A percentile compares a stretch with the other conserved stretches of the same genome.
These are phyloP conservation scores for Acrocalymma vagum DNA, from an alignment of 2,329 filamentous ascomycete genomes.

Conservation along the genomic window DNA sequence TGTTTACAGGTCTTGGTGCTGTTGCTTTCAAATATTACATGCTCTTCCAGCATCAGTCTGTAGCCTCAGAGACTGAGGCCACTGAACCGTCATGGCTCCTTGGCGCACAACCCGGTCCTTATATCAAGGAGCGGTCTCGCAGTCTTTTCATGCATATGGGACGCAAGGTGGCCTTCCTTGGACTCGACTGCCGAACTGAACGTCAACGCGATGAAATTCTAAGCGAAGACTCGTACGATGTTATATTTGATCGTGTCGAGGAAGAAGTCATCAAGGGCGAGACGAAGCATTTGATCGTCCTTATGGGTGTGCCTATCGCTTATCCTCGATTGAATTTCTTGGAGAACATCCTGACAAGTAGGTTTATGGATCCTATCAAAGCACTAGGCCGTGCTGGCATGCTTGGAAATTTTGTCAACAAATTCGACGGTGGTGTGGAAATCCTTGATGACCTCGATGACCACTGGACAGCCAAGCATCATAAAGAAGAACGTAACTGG, in stretches of 20 bases:
- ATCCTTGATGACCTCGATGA: conserved; percentile 93
- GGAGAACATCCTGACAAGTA: conserved; percentile 78
- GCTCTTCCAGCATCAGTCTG: conserved; percentile 96
- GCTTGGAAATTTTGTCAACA: conserved; percentile 82
- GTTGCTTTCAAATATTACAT: conserved; percentile 99
- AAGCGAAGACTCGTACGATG: conserved; percentile 81
- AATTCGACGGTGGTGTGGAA: conserved; percentile 90
- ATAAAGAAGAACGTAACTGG: conserved; percentile 88
- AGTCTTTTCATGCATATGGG: conserved; percentile 88
- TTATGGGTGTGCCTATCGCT: conserved; percentile 74
- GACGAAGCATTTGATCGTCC: conserved; percentile 87
- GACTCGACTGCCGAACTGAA: conserved; percentile 91
- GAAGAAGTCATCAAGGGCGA: conserved; percentile 82
- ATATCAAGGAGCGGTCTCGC: conserved; percentile 85
- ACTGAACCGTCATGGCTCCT: conserved; percentile 93
- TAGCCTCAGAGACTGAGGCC: conserved; percentile 79
- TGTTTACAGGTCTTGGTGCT: conserved; percentile 88
- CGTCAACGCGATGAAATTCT: conserved; percentile 84
- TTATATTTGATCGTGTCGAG: conserved; percentile 85
- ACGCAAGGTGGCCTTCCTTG: conserved; percentile 79
- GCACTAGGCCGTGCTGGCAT: conserved; percentile 83
- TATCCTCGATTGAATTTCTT: conserved; percentile 63
- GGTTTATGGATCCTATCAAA: conserved; percentile 87
- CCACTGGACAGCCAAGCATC: conserved; percentile 96
- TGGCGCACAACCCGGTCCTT: conserved; percentile 81